Conservation (phyloP, 768 basidiomycete genomes). For the Hericium coralloides region DNA sequence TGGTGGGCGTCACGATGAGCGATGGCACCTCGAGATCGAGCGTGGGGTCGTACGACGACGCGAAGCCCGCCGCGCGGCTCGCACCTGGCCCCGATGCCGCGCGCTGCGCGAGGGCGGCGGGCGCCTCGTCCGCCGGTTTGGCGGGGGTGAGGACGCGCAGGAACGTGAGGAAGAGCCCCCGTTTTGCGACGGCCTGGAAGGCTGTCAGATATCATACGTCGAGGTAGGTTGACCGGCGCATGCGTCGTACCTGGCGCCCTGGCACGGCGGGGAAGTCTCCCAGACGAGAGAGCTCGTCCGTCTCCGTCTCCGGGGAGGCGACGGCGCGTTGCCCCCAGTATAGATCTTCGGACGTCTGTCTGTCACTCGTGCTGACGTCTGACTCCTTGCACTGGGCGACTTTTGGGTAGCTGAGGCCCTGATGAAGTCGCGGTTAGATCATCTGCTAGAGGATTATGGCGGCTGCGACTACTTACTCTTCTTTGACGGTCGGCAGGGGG, state of each 20-base stretch:
- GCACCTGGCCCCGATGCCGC: too few relatives aligned
- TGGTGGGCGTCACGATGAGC: neutral
- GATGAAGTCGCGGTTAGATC: slow-evolving; percentile 9
- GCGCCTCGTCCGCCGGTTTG: neutral
- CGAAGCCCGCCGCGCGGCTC: too few relatives aligned
- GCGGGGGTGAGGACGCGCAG: neutral
- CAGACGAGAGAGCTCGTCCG: too few relatives aligned
- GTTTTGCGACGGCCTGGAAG: neutral
- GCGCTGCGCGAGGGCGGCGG: neutral
- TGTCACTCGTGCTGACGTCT: slow-evolving; percentile 23
- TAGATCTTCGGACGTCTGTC: slow-evolving; percentile 27
- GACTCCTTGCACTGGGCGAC: slow-evolving; percentile 26
- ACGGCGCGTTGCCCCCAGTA: slow-evolving; percentile 27
- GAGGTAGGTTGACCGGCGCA: too few relatives aligned
- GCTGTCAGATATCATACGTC: neutral
- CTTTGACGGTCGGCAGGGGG: slow-evolving; percentile 25
- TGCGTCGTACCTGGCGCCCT: too few relatives aligned
- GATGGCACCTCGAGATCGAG: neutral
- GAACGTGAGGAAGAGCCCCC: neutral
- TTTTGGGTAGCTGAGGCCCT: slow-evolving; percentile 28
- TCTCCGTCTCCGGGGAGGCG: slow-evolving; percentile 14
- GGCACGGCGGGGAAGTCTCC: too few relatives aligned
- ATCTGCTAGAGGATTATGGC: too few relatives aligned
- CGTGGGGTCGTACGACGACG: too few relatives aligned
- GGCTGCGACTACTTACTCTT: slow-evolving; percentile 17